A percentile compares a stretch with the other conserved stretches of the same genome.
These are phyloP conservation scores for Neoboletus brunneissimus DNA, from an alignment of 768 basidiomycete species.

Conservation along the genomic window DNA sequence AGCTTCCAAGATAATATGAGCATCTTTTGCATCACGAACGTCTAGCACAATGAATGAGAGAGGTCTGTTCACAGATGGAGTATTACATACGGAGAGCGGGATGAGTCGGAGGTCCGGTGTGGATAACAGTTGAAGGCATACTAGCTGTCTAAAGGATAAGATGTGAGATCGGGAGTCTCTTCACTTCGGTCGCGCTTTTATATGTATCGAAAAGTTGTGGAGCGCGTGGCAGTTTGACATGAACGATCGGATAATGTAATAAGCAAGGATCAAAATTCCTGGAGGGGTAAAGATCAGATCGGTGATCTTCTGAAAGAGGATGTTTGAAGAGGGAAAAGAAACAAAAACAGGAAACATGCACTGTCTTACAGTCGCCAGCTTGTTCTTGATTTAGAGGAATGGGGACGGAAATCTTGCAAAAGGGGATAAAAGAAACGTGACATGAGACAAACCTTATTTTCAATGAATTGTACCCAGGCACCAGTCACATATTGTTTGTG, in stretches of 20 bases:
- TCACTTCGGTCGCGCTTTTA: constrained; percentile 20
- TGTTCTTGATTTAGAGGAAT: constrained; percentile 22
- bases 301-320: constrained; percentile 16
- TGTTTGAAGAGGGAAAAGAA: constrained; percentile 16
- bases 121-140: constrained; percentile 18
- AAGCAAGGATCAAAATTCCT: constrained; percentile 10
- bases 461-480: constrained; percentile 23
- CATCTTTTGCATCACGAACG: constrained; percentile 76
- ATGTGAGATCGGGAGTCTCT: constrained; percentile 3
- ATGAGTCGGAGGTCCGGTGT: constrained; percentile 29
- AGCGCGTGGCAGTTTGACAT: constrained; percentile 17
- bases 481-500: constrained; percentile 8
- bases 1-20: constrained; percentile 73
- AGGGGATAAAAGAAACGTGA: constrained; percentile 28
- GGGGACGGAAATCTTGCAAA: constrained; percentile 23
- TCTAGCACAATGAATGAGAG: constrained; percentile 40
- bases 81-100: constrained; percentile 30
- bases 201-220: constrained; percentile 16
- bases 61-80: background rate
- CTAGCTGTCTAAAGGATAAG: constrained; percentile 2
- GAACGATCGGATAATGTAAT: constrained; percentile 18
- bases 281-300: constrained; percentile 21
- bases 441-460: constrained; percentile 34
- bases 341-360: constrained; percentile 12
- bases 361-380: constrained; percentile 8